Evolutionary conservation across 2,329 filamentous ascomycete species (phyloP).

Genomic region (Setomelanomma holmii): DNA sequence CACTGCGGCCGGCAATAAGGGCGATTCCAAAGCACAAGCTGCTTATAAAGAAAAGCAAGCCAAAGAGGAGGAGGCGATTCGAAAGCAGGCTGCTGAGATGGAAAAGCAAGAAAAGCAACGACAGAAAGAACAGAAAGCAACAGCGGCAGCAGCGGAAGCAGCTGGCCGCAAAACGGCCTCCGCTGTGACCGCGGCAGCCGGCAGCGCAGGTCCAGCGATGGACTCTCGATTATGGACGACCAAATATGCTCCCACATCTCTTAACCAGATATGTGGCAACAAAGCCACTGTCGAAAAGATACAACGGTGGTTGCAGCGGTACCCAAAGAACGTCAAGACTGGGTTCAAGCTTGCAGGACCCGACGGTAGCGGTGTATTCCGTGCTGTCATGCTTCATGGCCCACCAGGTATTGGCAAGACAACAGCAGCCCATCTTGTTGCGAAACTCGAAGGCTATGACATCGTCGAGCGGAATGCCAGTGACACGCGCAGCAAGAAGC

Average conservation of each 20-base stretch:
- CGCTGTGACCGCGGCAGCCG: slow-evolving; percentile 29
- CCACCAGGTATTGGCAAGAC: slow-evolving; percentile 98
- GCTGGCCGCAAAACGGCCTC: slow-evolving; percentile 48
- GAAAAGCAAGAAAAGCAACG: slow-evolving; percentile 84
- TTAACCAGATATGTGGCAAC: slow-evolving; percentile 93
- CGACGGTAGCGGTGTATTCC: slow-evolving; percentile 81
- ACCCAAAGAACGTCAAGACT: slow-evolving; percentile 78
- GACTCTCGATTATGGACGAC: slow-evolving; percentile 76
- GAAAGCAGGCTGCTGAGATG: slow-evolving; percentile 82
- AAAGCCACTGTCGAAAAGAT: slow-evolving; percentile 89
- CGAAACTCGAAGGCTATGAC: slow-evolving; percentile 91
- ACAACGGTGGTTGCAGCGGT: slow-evolving; percentile 83
- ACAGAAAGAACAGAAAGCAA: slow-evolving; percentile 59
- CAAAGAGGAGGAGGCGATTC: slow-evolving; percentile 82
- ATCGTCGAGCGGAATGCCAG: slow-evolving; percentile 95
- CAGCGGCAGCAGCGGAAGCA: slow-evolving; percentile 34
- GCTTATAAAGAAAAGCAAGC: slow-evolving; percentile 85
- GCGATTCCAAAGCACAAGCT: slow-evolving; percentile 84
- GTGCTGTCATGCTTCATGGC: slow-evolving; percentile 93
- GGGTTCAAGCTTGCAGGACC: slow-evolving; percentile 83
- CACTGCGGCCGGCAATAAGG: slow-evolving; percentile 76
- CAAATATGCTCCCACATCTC: slow-evolving; percentile 87
- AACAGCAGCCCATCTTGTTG: slow-evolving; percentile 92
- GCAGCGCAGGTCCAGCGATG: slow-evolving; percentile 27
- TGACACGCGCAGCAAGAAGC: slow-evolving; percentile 92